These are phyloP conservation scores for Thelephora aurantiotincta DNA, from an alignment of 768 basidiomycete genomes.

Conservation along the genomic window DNA sequence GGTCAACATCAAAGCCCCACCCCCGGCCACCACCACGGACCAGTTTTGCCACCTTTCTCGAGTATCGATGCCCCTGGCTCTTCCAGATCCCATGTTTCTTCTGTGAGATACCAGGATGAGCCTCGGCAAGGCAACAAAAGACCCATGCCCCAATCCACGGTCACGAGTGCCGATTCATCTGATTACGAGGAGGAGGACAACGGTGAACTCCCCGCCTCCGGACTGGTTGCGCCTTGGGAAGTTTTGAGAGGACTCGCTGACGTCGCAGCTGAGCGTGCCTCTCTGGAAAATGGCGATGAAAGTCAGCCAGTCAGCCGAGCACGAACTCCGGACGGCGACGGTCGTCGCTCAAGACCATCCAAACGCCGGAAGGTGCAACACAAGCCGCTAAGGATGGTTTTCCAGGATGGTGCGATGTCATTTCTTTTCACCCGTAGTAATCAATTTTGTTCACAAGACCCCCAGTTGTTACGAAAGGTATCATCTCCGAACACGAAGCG, in stretches of 20 bases:
- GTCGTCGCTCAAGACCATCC: conserved; percentile 44
- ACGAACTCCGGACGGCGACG: conserved; percentile 57
- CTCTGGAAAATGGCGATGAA: conserved; percentile 65
- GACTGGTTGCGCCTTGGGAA: conserved; percentile 80
- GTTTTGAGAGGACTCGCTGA: conserved; percentile 70
- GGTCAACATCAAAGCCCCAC: neutral
- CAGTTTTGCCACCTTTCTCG: conserved; percentile 58
- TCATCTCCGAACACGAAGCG: conserved; percentile 73
- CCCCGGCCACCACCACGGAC: conserved; percentile 23
- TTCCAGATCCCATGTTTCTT: conserved; percentile 31
- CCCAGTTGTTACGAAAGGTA: conserved; percentile 70
- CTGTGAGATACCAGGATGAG: conserved; percentile 44
- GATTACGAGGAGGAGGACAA: conserved; percentile 71
- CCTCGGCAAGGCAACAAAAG: conserved; percentile 34
- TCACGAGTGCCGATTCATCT: conserved; percentile 69
- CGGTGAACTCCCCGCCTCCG: conserved; percentile 66
- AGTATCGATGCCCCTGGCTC: conserved; percentile 44
- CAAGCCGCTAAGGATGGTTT: conserved; percentile 41
- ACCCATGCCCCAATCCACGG: conserved; percentile 45
- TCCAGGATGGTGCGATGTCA: conserved; percentile 53
- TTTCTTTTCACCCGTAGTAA: neutral
- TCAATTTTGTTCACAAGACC: conserved; percentile 3
- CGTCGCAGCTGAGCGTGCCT: conserved; percentile 67
- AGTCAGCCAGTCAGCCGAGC: conserved; percentile 67
- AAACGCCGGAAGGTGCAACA: conserved; percentile 67